Evolutionary conservation across 169 alveolate species (phyloP), one percentile per base, ranked within the genome.

Genomic region (Cryptosporidium ubiquitum): DNA sequence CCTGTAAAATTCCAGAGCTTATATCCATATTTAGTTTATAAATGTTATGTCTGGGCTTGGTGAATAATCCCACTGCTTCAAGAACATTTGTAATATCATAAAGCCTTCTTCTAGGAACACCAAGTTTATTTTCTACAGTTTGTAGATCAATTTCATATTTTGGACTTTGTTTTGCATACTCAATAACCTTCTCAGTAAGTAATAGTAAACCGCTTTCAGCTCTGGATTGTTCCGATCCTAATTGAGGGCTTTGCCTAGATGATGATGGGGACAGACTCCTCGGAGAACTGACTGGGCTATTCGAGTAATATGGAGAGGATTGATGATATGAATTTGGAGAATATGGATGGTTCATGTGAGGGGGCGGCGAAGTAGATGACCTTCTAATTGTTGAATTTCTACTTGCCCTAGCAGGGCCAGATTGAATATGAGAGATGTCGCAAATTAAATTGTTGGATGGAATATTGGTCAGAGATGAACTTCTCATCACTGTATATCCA

Each of bases 51-150:
- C 79, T 58, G 5, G 75, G 73, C 10, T 79, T 79, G 10, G 75
- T 64, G 58, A 79, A 79, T 44, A 79, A 49, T 66, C 89, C 89
- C 1, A 79, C 75, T 26, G 89, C 89, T 58, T 79, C 89, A 18
- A 79, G 61, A 5, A 79, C 89, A 35, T 79, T 79, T 10, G 89
- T 79, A 29, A 79, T 79, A 42, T 79, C 89, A 64, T 79, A 79
- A 26, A 79, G 68, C 47, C 89, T 79, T 66, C 89, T 79, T 44
- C 89, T 79, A 23, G 89, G 89, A 0, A 79, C 89, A 5, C 89
- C 89, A 7, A 79, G 61, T 66, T 79, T 79, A 26, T 44, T 61
- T 47, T 79, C 89, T 0, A 79, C 68, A 42, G 33, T 49, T 49
- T 79, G 89, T 40, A 79, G 31, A 29, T 79, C 89, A 44, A 79